Base-by-base conservation (phyloP, 257 asterid genomes). In the Cinchona pubescens region DNA sequence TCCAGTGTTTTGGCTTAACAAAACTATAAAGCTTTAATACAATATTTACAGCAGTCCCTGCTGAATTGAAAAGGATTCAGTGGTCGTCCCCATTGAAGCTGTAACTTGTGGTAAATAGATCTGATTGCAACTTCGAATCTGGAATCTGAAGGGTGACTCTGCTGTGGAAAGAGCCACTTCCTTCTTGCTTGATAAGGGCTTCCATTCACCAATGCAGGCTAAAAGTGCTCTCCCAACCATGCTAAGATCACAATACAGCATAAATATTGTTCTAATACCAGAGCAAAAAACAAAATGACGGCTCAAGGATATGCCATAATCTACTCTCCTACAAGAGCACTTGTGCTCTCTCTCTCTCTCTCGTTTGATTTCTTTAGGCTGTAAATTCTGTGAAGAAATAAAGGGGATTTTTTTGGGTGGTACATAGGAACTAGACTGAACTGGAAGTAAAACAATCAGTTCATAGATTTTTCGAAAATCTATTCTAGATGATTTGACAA, bases 21-120 rank as follows among this genome's bases (percentile, higher is more conserved):
- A 25, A 19, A 2, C 49, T 45, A 45, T 45, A 10, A 49, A 49
- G 9, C 58, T 49, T 6, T 6, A 18, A 23, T 32, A 78, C 74
- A 16, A 71, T 49, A 40, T 75, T 45, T 42, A 86, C 85, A 71
- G 56, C 7, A 42, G n/a, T 49, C 25, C 13, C n/a, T 3, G 5
- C 58, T 49, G 5, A 49, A 48, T 49, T 49, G 58, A 19, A 49
- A 18, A 18, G 5, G 7, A 3, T 9, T 18, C 25, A 48, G 53
- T 2, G 1, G 58, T 49, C 7, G 7, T 16, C 58, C 58, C 25
- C 25, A 15, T 18, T 18, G 58, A 49, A 49, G 7, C 56, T 49
- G 56, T 3, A 7, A 49, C 56, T 15, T 49, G 7, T 18, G 23
- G 56, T 23, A 49, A 49, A 49, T 49, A 15, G 9, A 49, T 49